Evolutionary conservation across 2,329 filamentous ascomycete genomes (phyloP), one percentile per base, ranked within the genome.

Genomic region (Alternaria consortialis): DNA sequence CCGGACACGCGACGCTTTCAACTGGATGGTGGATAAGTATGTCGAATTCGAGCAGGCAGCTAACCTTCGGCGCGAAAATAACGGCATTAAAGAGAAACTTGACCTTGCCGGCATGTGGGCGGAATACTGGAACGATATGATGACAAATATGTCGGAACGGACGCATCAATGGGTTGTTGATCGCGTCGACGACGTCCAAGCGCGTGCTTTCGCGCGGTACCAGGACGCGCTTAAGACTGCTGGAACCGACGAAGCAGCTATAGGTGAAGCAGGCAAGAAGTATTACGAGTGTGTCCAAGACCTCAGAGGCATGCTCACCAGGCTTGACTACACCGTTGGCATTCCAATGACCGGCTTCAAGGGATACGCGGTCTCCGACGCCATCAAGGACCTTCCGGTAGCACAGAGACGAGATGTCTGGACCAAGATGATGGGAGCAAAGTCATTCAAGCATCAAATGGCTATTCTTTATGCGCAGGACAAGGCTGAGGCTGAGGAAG

Each of bases 281-380:
- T 69, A 65, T 27, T 66, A 63, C 47, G 67, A 68, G 42, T 64
- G 68, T 34, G 44, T 48, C 5, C 44, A 48, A 48, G 44, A 48
- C 20, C 44, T 71, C 2, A 66, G 62, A 36, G 43, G 32, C 1
- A 39, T 62, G 31, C 56, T 69, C 9, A 58, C 53, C 5, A 56
- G 51, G 13, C 46, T 58, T 5, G 68, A 69, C 29, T 65, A 57
- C 17, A 51, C 46, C 2, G 20, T 67, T 1, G 55, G 32, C 27
- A 53, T 70, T 5, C 66, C 64, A 1, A 70, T 70, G 68, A 56
- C 46, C 7, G 66, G 65, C 4, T 70, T 69, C 59, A 66, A 48
- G 17, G 68, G 68, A 6, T 56, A 62, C 47, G 58, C 3, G 8
- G 11, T 57, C 9, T 56, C 52, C 4, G 44, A 20, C 23, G 44